Evolutionary conservation across 805 yeast genomes (phyloP).

Genomic region (Candida qinlingensis): DNA sequence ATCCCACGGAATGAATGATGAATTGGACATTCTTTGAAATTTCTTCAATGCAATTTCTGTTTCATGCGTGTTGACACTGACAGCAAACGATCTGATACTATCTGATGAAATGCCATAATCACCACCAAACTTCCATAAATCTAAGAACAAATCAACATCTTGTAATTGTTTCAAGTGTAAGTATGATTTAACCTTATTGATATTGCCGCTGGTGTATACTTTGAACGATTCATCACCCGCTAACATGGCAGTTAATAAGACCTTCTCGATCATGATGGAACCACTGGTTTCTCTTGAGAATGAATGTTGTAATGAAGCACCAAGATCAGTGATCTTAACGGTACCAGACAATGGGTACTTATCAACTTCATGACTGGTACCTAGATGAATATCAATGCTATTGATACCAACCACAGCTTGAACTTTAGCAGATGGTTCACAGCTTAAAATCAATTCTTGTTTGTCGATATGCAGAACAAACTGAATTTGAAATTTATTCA

Average conservation of each 20-base stretch:
- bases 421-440: slow-evolving; percentile 92
- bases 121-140: slow-evolving; percentile 55
- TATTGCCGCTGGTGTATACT: slow-evolving; percentile 43
- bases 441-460: slow-evolving; percentile 74
- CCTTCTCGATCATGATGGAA: slow-evolving; percentile 43
- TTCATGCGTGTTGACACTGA: neutral
- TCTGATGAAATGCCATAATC: slow-evolving; percentile 1
- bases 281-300: slow-evolving; percentile 90
- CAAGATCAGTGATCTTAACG: slow-evolving; percentile 46
- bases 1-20: slow-evolving; percentile 72
- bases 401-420: slow-evolving; percentile 77
- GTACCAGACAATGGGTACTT: slow-evolving; percentile 39
- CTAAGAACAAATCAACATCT: slow-evolving; percentile 75
- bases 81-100: slow-evolving; percentile 22
- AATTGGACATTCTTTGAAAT: slow-evolving; percentile 52
- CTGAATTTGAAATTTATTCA: slow-evolving; percentile 55
- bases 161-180: slow-evolving; percentile 81
- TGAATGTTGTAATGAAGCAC: slow-evolving; percentile 79
- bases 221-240: slow-evolving; percentile 37
- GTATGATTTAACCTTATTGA: slow-evolving; percentile 54
- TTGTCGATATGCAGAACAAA: slow-evolving; percentile 61
- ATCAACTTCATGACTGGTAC: slow-evolving; percentile 40
- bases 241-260: slow-evolving; percentile 45
- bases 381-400: slow-evolving; percentile 55
- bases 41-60: slow-evolving; percentile 32